Evolutionary conservation across 2,329 filamentous ascomycete genomes (phyloP).

Genomic region (Fusarium sp.): DNA sequence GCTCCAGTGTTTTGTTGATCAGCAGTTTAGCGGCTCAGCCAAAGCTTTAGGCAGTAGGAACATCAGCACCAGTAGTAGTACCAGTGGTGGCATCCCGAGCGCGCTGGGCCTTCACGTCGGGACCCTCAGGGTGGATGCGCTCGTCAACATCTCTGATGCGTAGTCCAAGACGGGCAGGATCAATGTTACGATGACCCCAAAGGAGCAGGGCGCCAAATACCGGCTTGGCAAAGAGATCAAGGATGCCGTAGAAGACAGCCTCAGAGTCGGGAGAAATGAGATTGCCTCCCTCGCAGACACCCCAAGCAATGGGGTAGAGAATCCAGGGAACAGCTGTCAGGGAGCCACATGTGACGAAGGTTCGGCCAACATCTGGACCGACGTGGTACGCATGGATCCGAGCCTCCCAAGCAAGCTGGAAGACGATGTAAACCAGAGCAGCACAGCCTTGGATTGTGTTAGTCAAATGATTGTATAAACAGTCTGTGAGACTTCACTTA

Average conservation of each 20-base stretch:
- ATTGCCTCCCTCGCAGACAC: constrained; percentile 66
- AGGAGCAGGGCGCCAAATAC: constrained; percentile 72
- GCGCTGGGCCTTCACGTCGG: constrained; percentile 1
- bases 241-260: constrained; percentile 75
- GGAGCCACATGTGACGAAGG: constrained; percentile 68
- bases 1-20: too few relatives aligned
- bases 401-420: constrained; percentile 57
- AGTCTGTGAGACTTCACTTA: background rate
- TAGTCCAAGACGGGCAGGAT: constrained; percentile 68
- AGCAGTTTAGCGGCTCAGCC: too few relatives aligned
- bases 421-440: constrained; percentile 60
- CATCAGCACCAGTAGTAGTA: background rate
- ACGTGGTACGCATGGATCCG: constrained; percentile 64
- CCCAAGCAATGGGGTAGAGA: constrained; percentile 67
- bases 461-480: accelerated
- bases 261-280: constrained; percentile 71
- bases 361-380: constrained; percentile 64
- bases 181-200: constrained; percentile 72
- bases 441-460: constrained; percentile 49
- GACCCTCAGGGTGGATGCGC: constrained; percentile 11
- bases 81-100: background rate
- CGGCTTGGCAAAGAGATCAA: constrained; percentile 75
- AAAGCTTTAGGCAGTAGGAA: background rate
- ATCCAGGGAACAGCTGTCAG: constrained; percentile 69
- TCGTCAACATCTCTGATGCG: constrained; percentile 49